Conservation (phyloP, 2,329 filamentous ascomycete species). For the Helicocarpus griseus region DNA sequence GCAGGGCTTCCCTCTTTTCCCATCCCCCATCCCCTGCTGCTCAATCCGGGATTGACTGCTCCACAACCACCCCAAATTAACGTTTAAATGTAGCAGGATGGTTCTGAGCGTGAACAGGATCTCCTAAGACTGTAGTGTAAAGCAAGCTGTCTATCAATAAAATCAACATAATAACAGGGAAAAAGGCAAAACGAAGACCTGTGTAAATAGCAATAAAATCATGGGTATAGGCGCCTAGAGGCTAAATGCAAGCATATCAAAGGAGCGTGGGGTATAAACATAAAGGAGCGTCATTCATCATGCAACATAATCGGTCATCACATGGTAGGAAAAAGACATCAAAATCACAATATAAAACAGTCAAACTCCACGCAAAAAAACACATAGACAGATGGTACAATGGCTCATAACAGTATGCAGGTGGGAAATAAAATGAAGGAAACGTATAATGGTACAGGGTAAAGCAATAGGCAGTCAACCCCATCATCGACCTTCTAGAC, state of each 20-base stretch:
- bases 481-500: not conserved
- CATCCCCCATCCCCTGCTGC: not conserved
- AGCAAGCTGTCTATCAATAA: not conserved
- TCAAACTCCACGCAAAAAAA: not conserved
- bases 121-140: not conserved
- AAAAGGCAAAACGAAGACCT: not conserved
- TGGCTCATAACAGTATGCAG: no score
- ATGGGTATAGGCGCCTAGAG: not conserved
- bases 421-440: not conserved
- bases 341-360: not conserved
- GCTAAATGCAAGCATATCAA: not conserved
- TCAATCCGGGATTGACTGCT: not conserved
- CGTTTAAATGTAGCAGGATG: not conserved
- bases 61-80: not conserved
- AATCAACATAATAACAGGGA: not conserved
- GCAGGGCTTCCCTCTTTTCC: not conserved
- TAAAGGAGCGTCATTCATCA: constrained; percentile 5
- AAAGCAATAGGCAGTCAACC: not conserved
- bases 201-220: not conserved
- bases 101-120: not conserved
- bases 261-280: not conserved
- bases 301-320: not conserved
- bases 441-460: not conserved
- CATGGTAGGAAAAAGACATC: not conserved
- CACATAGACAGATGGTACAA: not conserved